phyloP scores from a whole-genome alignment of 2,329 filamentous ascomycete species.

The Plenodomus biglobosus region DNA sequence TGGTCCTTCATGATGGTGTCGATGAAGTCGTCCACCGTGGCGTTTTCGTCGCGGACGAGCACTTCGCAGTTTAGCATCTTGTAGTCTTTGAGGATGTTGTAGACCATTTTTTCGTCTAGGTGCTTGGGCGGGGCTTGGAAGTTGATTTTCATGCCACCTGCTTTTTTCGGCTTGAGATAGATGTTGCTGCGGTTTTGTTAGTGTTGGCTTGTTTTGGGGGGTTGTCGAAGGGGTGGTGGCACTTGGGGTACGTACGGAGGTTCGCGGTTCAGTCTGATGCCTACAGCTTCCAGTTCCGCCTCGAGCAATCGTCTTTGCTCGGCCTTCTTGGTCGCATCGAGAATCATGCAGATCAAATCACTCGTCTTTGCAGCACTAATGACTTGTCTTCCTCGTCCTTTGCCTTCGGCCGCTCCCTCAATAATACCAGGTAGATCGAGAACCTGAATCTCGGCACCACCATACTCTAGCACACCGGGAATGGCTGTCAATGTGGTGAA shows the following conservation, averaged over 20 bases:
- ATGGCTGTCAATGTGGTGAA: constrained; percentile 98
- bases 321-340: constrained; percentile 94
- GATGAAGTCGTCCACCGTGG: constrained; percentile 96
- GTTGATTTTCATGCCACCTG: constrained; percentile 97
- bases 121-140: constrained; percentile 87
- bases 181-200: constrained; percentile 68
- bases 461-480: constrained; percentile 95
- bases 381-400: constrained; percentile 92
- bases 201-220: not conserved
- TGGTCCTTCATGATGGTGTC: constrained; percentile 99
- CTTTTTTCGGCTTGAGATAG: constrained; percentile 93
- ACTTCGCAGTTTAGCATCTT: constrained; percentile 98
- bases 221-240: constrained; percentile 1
- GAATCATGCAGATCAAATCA: constrained; percentile 93
- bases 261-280: constrained; percentile 87
- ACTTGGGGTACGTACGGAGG: constrained; percentile 64
- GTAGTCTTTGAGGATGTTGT: constrained; percentile 97
- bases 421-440: constrained; percentile 98
- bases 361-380: constrained; percentile 98
- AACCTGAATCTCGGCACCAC: constrained; percentile 95
- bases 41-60: constrained; percentile 87
- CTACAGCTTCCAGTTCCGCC: constrained; percentile 90
- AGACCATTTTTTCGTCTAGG: constrained; percentile 96
- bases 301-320: constrained; percentile 90
- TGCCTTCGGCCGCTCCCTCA: constrained; percentile 92